phyloP scores from a whole-genome alignment of 202 grass and related monocot species.

The Eragrostis tef region DNA sequence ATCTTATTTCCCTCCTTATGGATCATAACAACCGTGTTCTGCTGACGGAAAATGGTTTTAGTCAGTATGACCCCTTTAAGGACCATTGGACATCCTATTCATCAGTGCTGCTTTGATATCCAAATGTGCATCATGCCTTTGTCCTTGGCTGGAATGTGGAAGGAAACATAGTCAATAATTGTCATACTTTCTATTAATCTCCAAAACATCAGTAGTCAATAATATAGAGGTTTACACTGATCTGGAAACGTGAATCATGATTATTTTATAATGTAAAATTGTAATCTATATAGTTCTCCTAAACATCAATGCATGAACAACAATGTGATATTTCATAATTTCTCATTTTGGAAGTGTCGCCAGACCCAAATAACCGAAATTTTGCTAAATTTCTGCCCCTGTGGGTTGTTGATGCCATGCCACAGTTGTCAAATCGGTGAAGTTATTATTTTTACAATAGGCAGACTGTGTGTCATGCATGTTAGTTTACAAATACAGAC shows the following conservation, averaged over 20 bases:
- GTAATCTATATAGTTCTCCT: background rate
- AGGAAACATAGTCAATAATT: conserved; percentile 4
- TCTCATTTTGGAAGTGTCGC: background rate
- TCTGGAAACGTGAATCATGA: background rate
- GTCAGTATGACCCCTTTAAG: conserved; percentile 15
- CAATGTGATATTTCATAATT: conserved; percentile 17
- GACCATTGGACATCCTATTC: conserved; percentile 1
- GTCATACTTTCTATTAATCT: conserved; percentile 2
- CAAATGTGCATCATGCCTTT: conserved; percentile 6
- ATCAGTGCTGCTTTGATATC: conserved; percentile 31
- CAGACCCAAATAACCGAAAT: background rate
- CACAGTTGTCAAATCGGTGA: too few relatives aligned
- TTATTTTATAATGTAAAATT: background rate
- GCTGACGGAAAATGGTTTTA: conserved; percentile 17
- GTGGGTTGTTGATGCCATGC: background rate
- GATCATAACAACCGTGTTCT: conserved; percentile 9
- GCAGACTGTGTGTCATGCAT: conserved; percentile 12
- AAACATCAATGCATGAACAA: background rate
- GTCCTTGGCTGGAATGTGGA: conserved; percentile 2
- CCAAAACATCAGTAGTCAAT: background rate
- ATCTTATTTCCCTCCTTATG: background rate
- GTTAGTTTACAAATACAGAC: conserved; percentile 6
- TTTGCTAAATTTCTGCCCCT: background rate
- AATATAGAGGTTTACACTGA: background rate
- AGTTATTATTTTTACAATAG: background rate